Base-by-base conservation (phyloP, 371 early-diverging fungal genomes). In the Rhizopus sp. region DNA sequence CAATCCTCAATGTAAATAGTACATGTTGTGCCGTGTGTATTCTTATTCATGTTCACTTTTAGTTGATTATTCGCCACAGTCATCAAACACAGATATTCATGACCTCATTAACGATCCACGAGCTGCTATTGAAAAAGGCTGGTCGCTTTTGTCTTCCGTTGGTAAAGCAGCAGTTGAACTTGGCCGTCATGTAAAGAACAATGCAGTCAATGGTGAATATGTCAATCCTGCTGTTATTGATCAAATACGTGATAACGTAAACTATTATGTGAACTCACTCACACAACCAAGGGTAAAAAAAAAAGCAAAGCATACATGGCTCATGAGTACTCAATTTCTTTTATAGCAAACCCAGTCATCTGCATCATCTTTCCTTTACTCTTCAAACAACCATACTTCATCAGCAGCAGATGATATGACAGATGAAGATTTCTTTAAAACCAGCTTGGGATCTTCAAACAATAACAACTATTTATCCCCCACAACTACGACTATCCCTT, bases 101-200 rank as follows among this genome's bases (percentile, higher is more conserved):
- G 93, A 91, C 58, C 67, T 93, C 5, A 75, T 94, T 47, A 87
- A 89, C 46, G 95, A 95, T 62, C 94, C 97, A 5, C 72, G 89
- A 38, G 84, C 84, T 31, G 87, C 92, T 0, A 72, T 97, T 13
- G 78, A 88, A 41, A 92, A 93, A 66, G 95, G 94, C 0, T 93
- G 91, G 91, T 83, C 84, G 10, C 72, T 93, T 53, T 74, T 95
- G 37, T 83, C 91, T 2, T 62, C 53, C 49, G 69, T 80, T 12
- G 82, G 78, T 30, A 78, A 78, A 39, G 82, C 81, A 6, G 86
- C 88, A 44, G 76, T 76, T 2, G 85, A 88, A 45, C 89, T 93
- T 3, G 92, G 92, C 17, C 85, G 86, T 45, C 70, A 88, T 44
- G 23, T 23, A 23, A 23, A 23, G 23, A 23, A 23, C 23, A 23